phyloP scores from a whole-genome alignment of 2,329 filamentous ascomycete genomes.

The Aspergillus phoenicis region DNA sequence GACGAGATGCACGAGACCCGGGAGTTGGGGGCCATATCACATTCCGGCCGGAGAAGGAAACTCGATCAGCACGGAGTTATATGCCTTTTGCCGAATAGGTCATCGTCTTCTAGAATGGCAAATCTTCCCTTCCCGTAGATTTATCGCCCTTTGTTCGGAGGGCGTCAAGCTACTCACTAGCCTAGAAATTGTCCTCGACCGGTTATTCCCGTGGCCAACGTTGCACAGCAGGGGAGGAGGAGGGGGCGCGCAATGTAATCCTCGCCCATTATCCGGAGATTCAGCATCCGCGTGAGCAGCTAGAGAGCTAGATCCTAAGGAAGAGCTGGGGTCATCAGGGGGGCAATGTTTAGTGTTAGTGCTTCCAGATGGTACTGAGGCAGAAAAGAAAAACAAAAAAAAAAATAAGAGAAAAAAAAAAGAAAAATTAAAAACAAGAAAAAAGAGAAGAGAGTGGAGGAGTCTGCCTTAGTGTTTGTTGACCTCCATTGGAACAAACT shows the following conservation, averaged over 20 bases:
- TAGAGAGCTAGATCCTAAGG: background rate
- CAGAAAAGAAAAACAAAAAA: background rate
- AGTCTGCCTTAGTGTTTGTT: background rate
- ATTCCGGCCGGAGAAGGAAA: background rate
- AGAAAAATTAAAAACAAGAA: too few relatives aligned
- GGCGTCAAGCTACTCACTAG: background rate
- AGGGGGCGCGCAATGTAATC: background rate
- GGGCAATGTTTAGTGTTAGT: background rate
- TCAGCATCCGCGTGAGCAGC: slow-evolving; percentile 1
- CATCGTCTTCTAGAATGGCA: background rate
- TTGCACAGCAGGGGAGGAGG: slow-evolving; percentile 2
- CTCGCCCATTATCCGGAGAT: background rate
- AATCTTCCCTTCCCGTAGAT: background rate
- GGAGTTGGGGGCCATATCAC: slow-evolving; percentile 1
- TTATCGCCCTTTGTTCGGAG: slow-evolving; percentile 1
- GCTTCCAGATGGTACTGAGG: too few relatives aligned
- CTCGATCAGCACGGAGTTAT: background rate
- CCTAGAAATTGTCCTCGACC: background rate
- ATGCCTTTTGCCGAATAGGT: background rate
- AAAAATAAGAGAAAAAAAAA: too few relatives aligned
- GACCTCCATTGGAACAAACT: background rate
- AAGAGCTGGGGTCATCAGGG: background rate
- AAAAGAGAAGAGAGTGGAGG: background rate
- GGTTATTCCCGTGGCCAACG: slow-evolving; percentile 5
- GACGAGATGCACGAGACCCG: background rate